Evolutionary conservation across 352 stramenopile species (phyloP).

Genomic region (Blastocystis hominis): DNA sequence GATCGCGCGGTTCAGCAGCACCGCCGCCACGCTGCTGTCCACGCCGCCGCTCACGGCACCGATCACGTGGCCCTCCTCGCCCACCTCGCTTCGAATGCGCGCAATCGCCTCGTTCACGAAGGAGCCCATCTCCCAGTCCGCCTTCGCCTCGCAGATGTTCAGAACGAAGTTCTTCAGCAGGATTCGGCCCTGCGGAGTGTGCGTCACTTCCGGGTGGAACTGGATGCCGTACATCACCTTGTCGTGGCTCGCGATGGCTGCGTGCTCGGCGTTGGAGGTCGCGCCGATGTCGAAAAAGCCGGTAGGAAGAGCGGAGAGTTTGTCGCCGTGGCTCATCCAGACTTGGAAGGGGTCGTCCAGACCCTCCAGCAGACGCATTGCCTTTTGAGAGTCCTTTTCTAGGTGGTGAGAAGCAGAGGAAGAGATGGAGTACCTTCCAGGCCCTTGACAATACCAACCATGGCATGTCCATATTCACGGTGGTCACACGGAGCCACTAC

Average conservation of each 20-base stretch:
- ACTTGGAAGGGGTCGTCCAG: conserved; percentile 84
- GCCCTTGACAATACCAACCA: conserved; percentile 66
- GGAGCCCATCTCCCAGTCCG: conserved; percentile 92
- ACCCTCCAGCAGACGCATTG: conserved; percentile 73
- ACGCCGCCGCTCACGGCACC: conserved; percentile 92
- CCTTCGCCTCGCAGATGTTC: conserved; percentile 77
- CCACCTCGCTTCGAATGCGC: conserved; percentile 76
- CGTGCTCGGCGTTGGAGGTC: conserved; percentile 67
- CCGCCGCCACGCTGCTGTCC: conserved; percentile 92
- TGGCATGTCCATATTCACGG: conserved; percentile 92
- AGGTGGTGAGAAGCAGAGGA: no score
- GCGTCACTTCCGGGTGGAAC: conserved; percentile 91
- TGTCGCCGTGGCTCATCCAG: conserved; percentile 99
- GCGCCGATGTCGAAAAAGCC: conserved; percentile 67
- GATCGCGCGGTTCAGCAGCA: conserved; percentile 89
- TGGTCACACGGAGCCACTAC: conserved; percentile 80
- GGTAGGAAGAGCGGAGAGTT: conserved; percentile 81
- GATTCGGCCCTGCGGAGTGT: conserved; percentile 83
- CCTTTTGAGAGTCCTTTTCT: conserved; percentile 1
- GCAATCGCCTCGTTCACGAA: conserved; percentile 80
- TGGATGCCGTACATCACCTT: conserved; percentile 75
- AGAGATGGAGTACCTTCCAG: neutral
- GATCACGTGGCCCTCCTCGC: conserved; percentile 87
- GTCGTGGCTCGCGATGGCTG: conserved; percentile 73
- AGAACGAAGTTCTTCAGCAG: conserved; percentile 94